Evolutionary conservation across 345 rosid genomes (phyloP).

Genomic region (Turritis glabra): DNA sequence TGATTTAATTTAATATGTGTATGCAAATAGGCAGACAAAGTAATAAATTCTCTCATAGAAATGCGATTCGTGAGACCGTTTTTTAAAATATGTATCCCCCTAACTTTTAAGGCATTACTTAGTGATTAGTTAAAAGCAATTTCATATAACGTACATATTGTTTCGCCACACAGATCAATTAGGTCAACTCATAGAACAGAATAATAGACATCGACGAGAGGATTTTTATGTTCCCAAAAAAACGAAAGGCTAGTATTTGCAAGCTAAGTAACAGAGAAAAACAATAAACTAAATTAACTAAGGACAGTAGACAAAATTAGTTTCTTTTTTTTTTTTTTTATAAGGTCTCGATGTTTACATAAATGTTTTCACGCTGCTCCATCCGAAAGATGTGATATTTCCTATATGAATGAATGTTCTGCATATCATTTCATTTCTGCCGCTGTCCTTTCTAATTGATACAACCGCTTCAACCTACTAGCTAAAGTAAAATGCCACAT

Average conservation of each 20-base stretch:
- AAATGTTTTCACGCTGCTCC: no score
- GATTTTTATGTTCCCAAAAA: background rate
- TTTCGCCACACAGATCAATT: constrained; percentile 14
- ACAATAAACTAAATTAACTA: background rate
- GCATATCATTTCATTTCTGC: no score
- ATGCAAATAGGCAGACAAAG: constrained; percentile 30
- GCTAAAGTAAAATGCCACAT: no score
- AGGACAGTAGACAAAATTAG: background rate
- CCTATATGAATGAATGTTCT: no score
- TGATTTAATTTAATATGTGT: constrained; percentile 8
- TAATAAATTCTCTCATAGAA: constrained; percentile 24
- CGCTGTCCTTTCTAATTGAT: no score
- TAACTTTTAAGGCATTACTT: constrained; percentile 17
- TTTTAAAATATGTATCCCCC: background rate
- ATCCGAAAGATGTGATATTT: no score
- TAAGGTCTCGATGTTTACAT: no score
- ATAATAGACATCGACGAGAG: background rate
- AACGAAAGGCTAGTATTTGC: background rate
- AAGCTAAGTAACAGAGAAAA: background rate
- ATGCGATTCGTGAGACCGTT: constrained; percentile 28
- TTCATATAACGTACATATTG: constrained; percentile 10
- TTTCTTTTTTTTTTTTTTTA: background rate
- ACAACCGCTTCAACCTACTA: no score
- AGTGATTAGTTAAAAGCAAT: constrained; percentile 18
- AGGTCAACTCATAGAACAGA: background rate